phyloP scores from a whole-genome alignment of 768 basidiomycete genomes.

The Coprinopsis cinerea region DNA sequence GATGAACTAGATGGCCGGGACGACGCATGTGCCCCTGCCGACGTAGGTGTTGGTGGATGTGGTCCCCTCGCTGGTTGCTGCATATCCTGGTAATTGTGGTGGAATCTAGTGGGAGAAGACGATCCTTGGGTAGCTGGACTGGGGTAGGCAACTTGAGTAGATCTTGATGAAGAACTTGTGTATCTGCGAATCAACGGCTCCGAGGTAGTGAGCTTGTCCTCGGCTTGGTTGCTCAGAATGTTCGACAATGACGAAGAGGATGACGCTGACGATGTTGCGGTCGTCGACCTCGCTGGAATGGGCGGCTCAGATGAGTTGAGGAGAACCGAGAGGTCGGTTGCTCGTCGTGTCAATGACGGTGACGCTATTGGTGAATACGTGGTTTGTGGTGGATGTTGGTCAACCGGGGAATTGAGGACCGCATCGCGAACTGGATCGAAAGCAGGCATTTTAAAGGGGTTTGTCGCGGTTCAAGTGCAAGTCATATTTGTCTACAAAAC shows the following conservation, averaged over 20 bases:
- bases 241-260: slow-evolving; percentile 46
- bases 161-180: slow-evolving; percentile 6
- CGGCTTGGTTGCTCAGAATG: slow-evolving; percentile 29
- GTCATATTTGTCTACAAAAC: too few species aligned
- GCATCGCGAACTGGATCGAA: slow-evolving; percentile 89
- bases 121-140: slow-evolving; percentile 11
- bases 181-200: slow-evolving; percentile 24
- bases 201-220: slow-evolving; percentile 28
- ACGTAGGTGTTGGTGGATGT: too few species aligned
- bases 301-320: slow-evolving; percentile 52
- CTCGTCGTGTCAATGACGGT: slow-evolving; percentile 50
- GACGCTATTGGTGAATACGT: slow-evolving; percentile 35
- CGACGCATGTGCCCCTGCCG: slow-evolving; percentile 4
- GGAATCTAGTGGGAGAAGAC: slow-evolving; percentile 6
- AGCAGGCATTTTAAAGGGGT: slow-evolving; percentile 45
- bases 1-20: slow-evolving; percentile 9
- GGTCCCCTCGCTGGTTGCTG: background rate
- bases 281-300: slow-evolving; percentile 17
- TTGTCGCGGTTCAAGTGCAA: slow-evolving; percentile 5
- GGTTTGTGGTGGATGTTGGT: slow-evolving; percentile 28
- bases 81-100: slow-evolving; percentile 5
- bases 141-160: slow-evolving; percentile 13
- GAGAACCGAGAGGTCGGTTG: slow-evolving; percentile 72
- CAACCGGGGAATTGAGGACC: slow-evolving; percentile 70
- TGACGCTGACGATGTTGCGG: slow-evolving; percentile 18